Conservation (phyloP, 768 basidiomycete species). For the Kwoniella newhampshirensis region DNA sequence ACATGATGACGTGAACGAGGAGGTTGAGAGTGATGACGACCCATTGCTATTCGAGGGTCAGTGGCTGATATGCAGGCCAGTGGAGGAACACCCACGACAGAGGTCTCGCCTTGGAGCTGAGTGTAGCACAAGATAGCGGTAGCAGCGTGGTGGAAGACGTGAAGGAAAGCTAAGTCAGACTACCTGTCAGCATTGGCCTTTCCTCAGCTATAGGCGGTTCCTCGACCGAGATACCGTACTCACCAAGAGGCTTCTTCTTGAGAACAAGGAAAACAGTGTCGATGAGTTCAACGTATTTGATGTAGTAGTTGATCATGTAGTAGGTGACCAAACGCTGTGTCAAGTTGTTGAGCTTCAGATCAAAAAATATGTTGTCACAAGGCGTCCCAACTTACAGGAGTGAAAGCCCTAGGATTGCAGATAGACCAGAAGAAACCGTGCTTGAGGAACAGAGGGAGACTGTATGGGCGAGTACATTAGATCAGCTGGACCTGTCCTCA, state of each 20-base stretch:
- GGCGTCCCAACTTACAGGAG: slow-evolving; percentile 76
- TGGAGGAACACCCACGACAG: slow-evolving; percentile 65
- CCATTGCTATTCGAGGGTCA: slow-evolving; percentile 72
- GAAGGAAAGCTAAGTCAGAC: slow-evolving; percentile 76
- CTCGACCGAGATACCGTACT: slow-evolving; percentile 62
- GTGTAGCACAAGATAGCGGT: slow-evolving; percentile 92
- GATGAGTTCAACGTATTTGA: slow-evolving; percentile 94
- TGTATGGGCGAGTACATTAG: slow-evolving; percentile 16
- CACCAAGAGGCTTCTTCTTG: slow-evolving; percentile 97
- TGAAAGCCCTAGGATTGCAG: slow-evolving; percentile 77
- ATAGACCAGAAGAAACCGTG: slow-evolving; percentile 73
- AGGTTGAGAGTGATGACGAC: slow-evolving; percentile 88
- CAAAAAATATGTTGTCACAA: too few relatives aligned
- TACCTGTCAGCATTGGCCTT: background rate
- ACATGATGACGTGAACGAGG: slow-evolving; percentile 95
- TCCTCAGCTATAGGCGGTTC: slow-evolving; percentile 90
- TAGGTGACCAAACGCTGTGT: slow-evolving; percentile 85
- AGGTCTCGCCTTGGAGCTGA: slow-evolving; percentile 91
- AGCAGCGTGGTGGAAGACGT: slow-evolving; percentile 98
- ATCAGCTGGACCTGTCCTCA: too few relatives aligned
- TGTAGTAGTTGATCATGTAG: slow-evolving; percentile 98
- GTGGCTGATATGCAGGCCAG: background rate
- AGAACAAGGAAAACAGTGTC: slow-evolving; percentile 96
- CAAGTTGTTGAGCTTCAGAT: too few relatives aligned
- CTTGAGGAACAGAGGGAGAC: slow-evolving; percentile 69